A percentile compares a stretch with the other conserved stretches of the same genome.
Evolutionary conservation across 805 yeast genomes (phyloP).

Genomic region (Lachancea nothofagi): DNA sequence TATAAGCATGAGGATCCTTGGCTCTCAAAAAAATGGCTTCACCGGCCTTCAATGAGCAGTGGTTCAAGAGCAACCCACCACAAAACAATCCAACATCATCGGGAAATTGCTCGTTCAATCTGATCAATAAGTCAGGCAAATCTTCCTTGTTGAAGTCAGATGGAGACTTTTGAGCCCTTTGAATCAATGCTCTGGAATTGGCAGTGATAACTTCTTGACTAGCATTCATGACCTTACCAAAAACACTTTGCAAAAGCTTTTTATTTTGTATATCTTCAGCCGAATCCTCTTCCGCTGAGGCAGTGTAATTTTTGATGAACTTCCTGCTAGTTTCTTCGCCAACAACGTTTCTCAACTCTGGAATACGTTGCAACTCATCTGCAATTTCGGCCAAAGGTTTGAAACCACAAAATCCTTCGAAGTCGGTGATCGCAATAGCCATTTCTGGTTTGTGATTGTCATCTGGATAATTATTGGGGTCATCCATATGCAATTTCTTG

Average conservation of each 20-base stretch:
- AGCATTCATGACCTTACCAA: constrained; percentile 80
- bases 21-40: constrained; percentile 97
- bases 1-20: constrained; percentile 97
- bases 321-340: constrained; percentile 53
- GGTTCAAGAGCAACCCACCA: constrained; percentile 89
- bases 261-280: constrained; percentile 54
- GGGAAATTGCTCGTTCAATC: constrained; percentile 85
- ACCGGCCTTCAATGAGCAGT: constrained; percentile 74
- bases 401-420: constrained; percentile 98
- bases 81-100: constrained; percentile 92
- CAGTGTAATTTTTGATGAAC: constrained; percentile 46
- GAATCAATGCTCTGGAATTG: constrained; percentile 60
- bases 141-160: constrained; percentile 45
- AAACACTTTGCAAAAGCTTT: constrained; percentile 64
- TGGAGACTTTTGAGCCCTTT: constrained; percentile 56
- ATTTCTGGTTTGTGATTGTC: constrained; percentile 99
- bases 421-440: constrained; percentile 95
- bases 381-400: constrained; percentile 80
- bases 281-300: constrained; percentile 42
- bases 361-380: constrained; percentile 59
- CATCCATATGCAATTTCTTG: constrained; percentile 63
- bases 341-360: constrained; percentile 69
- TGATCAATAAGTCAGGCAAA: constrained; percentile 66
- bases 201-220: constrained; percentile 50
- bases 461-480: constrained; percentile 94